Conservation (phyloP, 2,329 filamentous ascomycete species). For the Cordyceps cicadae region DNA sequence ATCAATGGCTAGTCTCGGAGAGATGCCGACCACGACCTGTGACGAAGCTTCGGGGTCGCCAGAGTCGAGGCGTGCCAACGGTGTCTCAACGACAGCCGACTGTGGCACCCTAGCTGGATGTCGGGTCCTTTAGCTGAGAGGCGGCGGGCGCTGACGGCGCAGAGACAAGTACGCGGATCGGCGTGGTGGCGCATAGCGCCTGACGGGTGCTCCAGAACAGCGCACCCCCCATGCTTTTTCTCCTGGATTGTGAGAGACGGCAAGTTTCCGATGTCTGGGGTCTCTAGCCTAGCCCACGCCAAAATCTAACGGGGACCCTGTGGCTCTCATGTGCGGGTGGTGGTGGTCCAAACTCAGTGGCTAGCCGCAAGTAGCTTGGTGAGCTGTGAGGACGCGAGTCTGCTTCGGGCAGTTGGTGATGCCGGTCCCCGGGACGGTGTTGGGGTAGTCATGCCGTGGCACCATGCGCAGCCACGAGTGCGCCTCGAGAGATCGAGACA, state of each 20-base stretch:
- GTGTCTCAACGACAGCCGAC: conserved; percentile 11
- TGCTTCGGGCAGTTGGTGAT: not conserved
- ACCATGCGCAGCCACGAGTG: not conserved
- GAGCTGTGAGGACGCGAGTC: not conserved
- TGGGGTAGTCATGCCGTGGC: not conserved
- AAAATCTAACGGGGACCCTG: conserved; percentile 7
- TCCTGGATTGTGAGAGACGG: not conserved
- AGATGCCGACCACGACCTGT: not conserved
- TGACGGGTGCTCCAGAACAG: conserved; percentile 5
- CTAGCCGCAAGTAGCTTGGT: not conserved
- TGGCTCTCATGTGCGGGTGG: not conserved
- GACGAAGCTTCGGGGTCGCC: not conserved
- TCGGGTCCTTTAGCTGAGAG: conserved; percentile 4
- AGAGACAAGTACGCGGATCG: conserved; percentile 7
- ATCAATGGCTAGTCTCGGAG: not conserved
- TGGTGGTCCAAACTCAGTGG: not conserved
- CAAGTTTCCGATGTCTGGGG: conserved; percentile 9
- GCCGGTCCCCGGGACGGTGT: not conserved
- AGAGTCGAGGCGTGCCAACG: not conserved
- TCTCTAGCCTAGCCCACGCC: not conserved
- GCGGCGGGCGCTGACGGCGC: conserved; percentile 1
- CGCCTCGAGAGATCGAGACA: not conserved
- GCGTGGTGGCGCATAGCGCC: conserved; percentile 8
- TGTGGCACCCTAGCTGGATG: conserved; percentile 9
- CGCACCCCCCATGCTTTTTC: not conserved